phyloP scores from a whole-genome alignment of 805 yeast species.

The Candida hungchunana region DNA sequence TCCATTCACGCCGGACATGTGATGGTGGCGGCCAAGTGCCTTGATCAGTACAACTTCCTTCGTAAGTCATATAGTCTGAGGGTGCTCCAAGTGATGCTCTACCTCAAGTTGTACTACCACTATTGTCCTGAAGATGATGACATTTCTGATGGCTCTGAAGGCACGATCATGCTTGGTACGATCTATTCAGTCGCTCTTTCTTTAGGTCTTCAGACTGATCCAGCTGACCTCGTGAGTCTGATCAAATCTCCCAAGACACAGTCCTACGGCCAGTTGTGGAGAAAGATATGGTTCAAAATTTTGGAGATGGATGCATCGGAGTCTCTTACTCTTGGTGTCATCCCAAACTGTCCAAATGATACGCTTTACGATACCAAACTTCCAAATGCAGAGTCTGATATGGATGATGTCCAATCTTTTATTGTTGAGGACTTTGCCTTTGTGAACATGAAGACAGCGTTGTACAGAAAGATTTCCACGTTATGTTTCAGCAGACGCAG shows the following conservation, averaged over 20 bases:
- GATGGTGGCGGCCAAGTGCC: constrained; percentile 31
- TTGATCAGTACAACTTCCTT: constrained; percentile 46
- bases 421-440: constrained; percentile 31
- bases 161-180: constrained; percentile 43
- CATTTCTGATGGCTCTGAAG: constrained; percentile 45
- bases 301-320: constrained; percentile 23
- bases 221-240: constrained; percentile 27
- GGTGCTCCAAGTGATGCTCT: constrained; percentile 49
- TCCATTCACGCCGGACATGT: constrained; percentile 11
- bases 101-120: constrained; percentile 44
- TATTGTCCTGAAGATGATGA: constrained; percentile 57
- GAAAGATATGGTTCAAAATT: constrained; percentile 25
- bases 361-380: constrained; percentile 20
- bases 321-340: constrained; percentile 13
- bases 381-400: constrained; percentile 31
- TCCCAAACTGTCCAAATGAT: constrained; percentile 19
- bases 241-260: constrained; percentile 9
- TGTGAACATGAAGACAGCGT: constrained; percentile 28
- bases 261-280: constrained; percentile 21
- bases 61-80: constrained; percentile 41
- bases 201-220: constrained; percentile 56
- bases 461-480: constrained; percentile 30
- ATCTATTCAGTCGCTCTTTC: constrained; percentile 50
- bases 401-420: constrained; percentile 35
- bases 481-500: constrained; percentile 31